These are phyloP conservation scores for Rhynchospora breviuscula DNA, from an alignment of 176 grass and related monocot genomes.

Conservation along the genomic window DNA sequence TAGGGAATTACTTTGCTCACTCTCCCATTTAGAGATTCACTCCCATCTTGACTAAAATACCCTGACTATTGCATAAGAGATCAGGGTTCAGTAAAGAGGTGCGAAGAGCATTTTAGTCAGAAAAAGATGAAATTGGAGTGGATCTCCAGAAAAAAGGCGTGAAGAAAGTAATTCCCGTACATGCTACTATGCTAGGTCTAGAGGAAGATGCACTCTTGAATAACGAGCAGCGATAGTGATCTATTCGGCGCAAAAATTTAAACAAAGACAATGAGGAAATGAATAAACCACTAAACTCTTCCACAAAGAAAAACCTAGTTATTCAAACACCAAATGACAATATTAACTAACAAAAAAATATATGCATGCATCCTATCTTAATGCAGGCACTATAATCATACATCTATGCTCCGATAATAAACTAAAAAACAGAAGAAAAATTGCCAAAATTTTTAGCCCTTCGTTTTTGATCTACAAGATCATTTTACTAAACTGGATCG, in stretches of 20 bases:
- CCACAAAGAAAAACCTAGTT: background rate
- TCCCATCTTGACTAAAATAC: no score
- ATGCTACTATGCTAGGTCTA: no score
- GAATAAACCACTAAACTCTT: background rate
- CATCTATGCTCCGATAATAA: background rate
- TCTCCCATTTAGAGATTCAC: no score
- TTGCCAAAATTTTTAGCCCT: background rate
- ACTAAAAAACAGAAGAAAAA: background rate
- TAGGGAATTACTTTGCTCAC: no score
- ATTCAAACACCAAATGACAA: background rate
- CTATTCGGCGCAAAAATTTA: background rate
- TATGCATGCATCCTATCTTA: background rate
- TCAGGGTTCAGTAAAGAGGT: no score
- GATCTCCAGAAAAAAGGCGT: no score
- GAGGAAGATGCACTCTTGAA: no score
- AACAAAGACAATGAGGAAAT: background rate
- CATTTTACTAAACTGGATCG: slow-evolving; percentile 22
- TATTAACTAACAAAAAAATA: slow-evolving; percentile 4
- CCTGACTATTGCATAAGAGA: no score
- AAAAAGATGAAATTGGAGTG: no score
- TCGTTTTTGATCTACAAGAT: background rate
- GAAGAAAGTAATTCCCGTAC: no score
- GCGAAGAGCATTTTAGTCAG: no score
- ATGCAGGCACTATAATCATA: slow-evolving; percentile 1
- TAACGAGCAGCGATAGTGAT: no score